phyloP scores from a whole-genome alignment of 352 stramenopile genomes.

The Globisporangium parvum region DNA sequence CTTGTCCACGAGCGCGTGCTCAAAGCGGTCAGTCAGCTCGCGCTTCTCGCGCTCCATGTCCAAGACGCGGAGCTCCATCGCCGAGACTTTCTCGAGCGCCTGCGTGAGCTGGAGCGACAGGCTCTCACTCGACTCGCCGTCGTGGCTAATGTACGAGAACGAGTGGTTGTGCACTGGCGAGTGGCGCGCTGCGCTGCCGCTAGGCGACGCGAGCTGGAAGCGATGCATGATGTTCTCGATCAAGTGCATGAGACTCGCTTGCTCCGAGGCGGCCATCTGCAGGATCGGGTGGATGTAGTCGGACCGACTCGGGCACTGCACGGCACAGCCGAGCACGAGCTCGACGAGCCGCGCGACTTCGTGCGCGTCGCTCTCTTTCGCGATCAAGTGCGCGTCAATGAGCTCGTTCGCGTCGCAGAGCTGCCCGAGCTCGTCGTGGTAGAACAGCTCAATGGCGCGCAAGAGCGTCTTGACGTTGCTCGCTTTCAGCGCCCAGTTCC shows the following conservation, averaged over 20 bases:
- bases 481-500: slow-evolving; percentile 72
- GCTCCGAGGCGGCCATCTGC: slow-evolving; percentile 68
- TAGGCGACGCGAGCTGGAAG: slow-evolving; percentile 56
- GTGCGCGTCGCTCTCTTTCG: slow-evolving; percentile 59
- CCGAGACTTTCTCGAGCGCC: slow-evolving; percentile 58
- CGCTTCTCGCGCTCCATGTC: slow-evolving; percentile 78
- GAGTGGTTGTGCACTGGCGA: slow-evolving; percentile 30
- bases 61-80: slow-evolving; percentile 66
- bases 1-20: slow-evolving; percentile 49
- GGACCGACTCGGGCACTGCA: slow-evolving; percentile 72
- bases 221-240: slow-evolving; percentile 83
- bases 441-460: slow-evolving; percentile 72
- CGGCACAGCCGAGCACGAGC: slow-evolving; percentile 68
- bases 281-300: slow-evolving; percentile 86
- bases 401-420: slow-evolving; percentile 63
- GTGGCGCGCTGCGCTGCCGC: slow-evolving; percentile 12
- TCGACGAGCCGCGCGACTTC: slow-evolving; percentile 69
- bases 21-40: slow-evolving; percentile 63
- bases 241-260: slow-evolving; percentile 79
- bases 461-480: slow-evolving; percentile 80
- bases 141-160: slow-evolving; percentile 49
- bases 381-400: slow-evolving; percentile 61
- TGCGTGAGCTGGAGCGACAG: slow-evolving; percentile 51
- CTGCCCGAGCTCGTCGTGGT: slow-evolving; percentile 75
- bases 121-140: slow-evolving; percentile 35